These are phyloP conservation scores for Candida quercuum DNA, from an alignment of 805 yeast species.

Conservation along the genomic window DNA sequence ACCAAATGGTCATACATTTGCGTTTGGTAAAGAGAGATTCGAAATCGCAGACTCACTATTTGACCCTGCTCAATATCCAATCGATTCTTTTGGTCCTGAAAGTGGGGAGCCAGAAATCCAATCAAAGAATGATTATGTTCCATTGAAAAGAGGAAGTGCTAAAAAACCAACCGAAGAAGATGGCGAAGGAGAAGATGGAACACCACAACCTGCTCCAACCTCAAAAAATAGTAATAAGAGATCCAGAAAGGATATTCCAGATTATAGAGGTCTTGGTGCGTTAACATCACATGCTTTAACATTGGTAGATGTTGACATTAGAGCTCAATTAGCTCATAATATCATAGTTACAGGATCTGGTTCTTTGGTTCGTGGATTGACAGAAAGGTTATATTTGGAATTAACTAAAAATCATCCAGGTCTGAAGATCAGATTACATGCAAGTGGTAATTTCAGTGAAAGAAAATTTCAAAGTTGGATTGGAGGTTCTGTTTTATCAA, in stretches of 20 bases:
- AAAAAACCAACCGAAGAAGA: constrained; percentile 29
- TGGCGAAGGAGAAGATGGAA: constrained; percentile 22
- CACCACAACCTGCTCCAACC: constrained; percentile 15
- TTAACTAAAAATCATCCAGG: constrained; percentile 72
- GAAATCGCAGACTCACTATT: constrained; percentile 71
- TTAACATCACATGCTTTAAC: constrained; percentile 51
- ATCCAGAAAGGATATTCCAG: constrained; percentile 20
- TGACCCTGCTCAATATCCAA: constrained; percentile 45
- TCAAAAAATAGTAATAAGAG: constrained; percentile 23
- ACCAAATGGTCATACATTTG: constrained; percentile 68
- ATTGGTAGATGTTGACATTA: constrained; percentile 70
- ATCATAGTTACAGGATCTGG: constrained; percentile 84
- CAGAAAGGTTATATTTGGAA: constrained; percentile 71
- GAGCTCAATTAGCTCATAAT: constrained; percentile 85
- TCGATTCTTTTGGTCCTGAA: constrained; percentile 32
- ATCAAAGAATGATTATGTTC: constrained; percentile 61
- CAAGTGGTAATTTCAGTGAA: constrained; percentile 74
- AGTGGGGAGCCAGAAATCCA: constrained; percentile 47
- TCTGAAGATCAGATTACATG: constrained; percentile 75
- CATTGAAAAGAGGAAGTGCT: constrained; percentile 56
- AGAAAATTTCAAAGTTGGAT: constrained; percentile 83
- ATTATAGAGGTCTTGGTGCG: constrained; percentile 48
- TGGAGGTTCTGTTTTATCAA: constrained; percentile 85
- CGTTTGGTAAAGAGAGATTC: constrained; percentile 55
- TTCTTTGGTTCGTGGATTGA: constrained; percentile 74